Evolutionary conservation across 169 alveolate genomes (phyloP).

Genomic region (Miamiensis avidus): DNA sequence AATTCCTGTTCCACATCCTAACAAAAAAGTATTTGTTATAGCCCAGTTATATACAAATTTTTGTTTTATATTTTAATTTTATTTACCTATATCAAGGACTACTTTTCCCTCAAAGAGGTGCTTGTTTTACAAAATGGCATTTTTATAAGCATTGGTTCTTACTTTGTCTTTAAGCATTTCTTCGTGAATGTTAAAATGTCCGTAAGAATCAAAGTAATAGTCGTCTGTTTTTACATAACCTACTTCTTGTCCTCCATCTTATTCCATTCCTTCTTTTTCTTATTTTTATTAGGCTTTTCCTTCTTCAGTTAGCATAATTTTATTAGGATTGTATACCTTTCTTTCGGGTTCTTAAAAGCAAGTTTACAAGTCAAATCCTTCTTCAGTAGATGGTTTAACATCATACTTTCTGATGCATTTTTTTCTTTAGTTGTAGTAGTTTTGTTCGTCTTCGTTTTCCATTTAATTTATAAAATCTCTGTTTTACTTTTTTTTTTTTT

Average conservation of each 20-base stretch:
- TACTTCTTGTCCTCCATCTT: background rate
- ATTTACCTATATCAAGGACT: constrained; percentile 96
- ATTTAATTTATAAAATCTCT: too few relatives aligned
- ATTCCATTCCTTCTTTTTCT: too few relatives aligned
- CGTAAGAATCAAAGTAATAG: constrained; percentile 96
- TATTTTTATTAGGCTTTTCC: too few relatives aligned
- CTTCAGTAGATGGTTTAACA: constrained; percentile 15
- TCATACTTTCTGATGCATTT: background rate
- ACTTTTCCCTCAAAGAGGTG: constrained; percentile 94
- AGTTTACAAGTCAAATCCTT: constrained; percentile 22
- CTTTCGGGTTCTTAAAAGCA: constrained; percentile 9
- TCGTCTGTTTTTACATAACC: constrained; percentile 78
- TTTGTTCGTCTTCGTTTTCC: background rate
- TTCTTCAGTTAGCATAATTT: too few relatives aligned
- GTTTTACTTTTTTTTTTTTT: too few relatives aligned
- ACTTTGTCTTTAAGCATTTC: constrained; percentile 97
- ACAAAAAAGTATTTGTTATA: too few relatives aligned
- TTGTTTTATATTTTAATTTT: too few relatives aligned
- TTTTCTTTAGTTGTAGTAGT: background rate
- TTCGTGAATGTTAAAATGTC: constrained; percentile 96
- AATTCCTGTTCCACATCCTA: constrained; percentile 97
- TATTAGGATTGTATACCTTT: too few relatives aligned
- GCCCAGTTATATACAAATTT: too few relatives aligned
- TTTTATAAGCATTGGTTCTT: constrained; percentile 93
- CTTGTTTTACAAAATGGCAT: constrained; percentile 93